Base-by-base conservation (phyloP, 208 protist species). In the Naegleria lovaniensis region DNA sequence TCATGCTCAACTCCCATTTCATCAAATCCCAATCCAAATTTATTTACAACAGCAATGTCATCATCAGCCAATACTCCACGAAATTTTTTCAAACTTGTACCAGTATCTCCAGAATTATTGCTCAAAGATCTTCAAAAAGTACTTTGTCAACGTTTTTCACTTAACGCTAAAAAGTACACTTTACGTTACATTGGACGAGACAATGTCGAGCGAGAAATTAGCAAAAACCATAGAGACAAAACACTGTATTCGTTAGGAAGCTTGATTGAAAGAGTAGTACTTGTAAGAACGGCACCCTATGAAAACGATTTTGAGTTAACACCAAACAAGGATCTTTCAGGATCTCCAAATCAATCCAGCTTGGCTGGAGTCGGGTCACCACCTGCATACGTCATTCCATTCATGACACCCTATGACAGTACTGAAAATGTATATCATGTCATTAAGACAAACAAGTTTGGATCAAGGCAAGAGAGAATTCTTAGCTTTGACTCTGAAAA, bases 391-490 rank as follows among this genome's bases (percentile, higher is more conserved):
- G 83, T 48, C 33, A 22, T 87, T 29, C 83, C 83, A 40, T 87
- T 87, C 33, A 51, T 40, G 40, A 51, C 33, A 16, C 43, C 43
- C 43, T 22, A 87, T 25, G 83, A 22, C 11, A 51, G 16, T 25
- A 41, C 36, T 5, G 15, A 87, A n/a, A 40, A 51, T 7, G 83
- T 40, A 4, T 87, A 51, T 48, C 33, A 36, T 51, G 83, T 87
- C 29, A 87, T 48, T 39, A 87, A 87, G 83, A 87, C 83, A 87
- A 87, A 87, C 29, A 87, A 87, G 41, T 87, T 87, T 87, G 83
- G 83, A 40, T 19, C 15, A 13, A 87, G 83, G n/a, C 83, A 87
- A 36, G 83, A 87, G 41, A 41, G 83, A 87, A 52, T 40, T 40
- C 33, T 87, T 16, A 36, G 83, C 29, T 40, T 87, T 51, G 83